Percentiles rank a stretch among this genome's conserved stretches.
Evolutionary conservation across 495 filamentous ascomycete species (phyloP).

Genomic region (Neurospora sp.): DNA sequence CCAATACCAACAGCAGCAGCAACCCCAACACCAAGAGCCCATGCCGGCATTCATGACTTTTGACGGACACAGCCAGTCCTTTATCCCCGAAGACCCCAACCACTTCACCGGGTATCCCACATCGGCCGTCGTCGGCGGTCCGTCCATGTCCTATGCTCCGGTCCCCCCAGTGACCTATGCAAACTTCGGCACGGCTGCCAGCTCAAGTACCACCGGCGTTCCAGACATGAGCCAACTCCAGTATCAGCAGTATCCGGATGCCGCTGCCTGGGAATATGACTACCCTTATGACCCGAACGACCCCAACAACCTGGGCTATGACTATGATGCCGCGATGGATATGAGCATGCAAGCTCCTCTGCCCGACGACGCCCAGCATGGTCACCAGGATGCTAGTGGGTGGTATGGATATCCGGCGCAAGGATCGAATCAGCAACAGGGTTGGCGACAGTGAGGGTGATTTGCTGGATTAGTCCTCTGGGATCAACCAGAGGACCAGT

Average conservation of each 20-base stretch:
- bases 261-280: background rate
- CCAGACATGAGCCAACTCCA: background rate
- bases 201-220: background rate
- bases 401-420: background rate
- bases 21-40: background rate
- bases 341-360: background rate
- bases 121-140: background rate
- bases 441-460: background rate
- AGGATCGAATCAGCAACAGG: background rate
- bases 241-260: background rate
- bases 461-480: background rate
- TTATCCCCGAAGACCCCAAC: conserved; percentile 1
- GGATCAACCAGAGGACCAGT: background rate
- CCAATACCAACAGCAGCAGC: background rate
- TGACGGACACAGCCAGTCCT: conserved; percentile 3
- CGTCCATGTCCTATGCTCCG: background rate
- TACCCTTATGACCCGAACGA: background rate
- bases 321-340: background rate
- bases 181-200: background rate
- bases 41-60: background rate
- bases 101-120: conserved; percentile 2
- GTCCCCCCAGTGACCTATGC: background rate
- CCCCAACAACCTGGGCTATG: background rate
- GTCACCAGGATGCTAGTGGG: background rate
- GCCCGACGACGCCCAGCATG: background rate